phyloP scores from a whole-genome alignment of 129 eudicot genomes.

The Deinandra increscens region DNA sequence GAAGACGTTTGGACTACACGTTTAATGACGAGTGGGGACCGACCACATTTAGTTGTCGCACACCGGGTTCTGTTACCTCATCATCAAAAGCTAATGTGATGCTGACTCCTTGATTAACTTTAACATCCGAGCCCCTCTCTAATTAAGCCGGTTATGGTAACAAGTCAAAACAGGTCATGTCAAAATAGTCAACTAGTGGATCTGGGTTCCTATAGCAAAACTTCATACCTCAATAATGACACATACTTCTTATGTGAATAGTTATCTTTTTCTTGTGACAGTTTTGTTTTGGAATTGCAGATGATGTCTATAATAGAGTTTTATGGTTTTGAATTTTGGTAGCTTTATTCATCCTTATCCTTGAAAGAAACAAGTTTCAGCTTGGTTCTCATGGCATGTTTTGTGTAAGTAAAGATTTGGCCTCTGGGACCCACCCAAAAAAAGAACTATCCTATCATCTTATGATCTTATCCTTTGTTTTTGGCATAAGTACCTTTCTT shows the following conservation, averaged over 20 bases:
- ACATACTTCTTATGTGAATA: constrained; percentile 25
- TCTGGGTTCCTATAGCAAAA: constrained; percentile 21
- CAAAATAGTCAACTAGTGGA: neutral
- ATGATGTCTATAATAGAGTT: constrained; percentile 20
- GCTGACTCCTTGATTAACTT: constrained; percentile 39
- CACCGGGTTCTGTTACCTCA: constrained; percentile 49
- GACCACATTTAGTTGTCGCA: constrained; percentile 37
- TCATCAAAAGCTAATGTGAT: constrained; percentile 41
- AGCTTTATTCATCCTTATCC: neutral
- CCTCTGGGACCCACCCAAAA: neutral
- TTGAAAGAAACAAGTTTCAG: neutral
- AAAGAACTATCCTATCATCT: neutral
- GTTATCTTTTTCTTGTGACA: constrained; percentile 15
- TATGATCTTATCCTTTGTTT: neutral
- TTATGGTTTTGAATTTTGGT: constrained; percentile 19
- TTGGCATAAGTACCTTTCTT: constrained; percentile 1
- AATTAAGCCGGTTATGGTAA: neutral
- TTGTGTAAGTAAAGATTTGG: neutral
- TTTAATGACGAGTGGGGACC: constrained; percentile 66
- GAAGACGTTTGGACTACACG: constrained; percentile 54
- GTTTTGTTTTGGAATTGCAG: constrained; percentile 15
- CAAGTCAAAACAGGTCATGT: neutral
- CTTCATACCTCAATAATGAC: constrained; percentile 23
- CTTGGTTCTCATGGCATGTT: neutral
- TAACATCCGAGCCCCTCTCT: constrained; percentile 30